Conservation (phyloP, 2,329 filamentous ascomycete species). For the Penicillium glabrum region DNA sequence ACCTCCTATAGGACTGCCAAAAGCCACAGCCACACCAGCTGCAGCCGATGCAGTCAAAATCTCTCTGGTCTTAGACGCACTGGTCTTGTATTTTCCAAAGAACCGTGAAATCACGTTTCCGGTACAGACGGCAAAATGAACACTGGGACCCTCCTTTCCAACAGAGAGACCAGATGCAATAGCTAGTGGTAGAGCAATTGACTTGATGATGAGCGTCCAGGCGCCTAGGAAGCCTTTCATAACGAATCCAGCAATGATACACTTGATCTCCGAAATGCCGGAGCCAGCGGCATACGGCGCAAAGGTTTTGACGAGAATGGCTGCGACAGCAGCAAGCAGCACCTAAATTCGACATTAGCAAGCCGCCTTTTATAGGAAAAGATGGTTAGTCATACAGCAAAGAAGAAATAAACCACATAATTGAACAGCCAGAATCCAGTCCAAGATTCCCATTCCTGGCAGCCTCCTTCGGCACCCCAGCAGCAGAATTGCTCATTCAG, state of each 20-base stretch:
- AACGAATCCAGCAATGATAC: constrained; percentile 96
- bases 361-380: not conserved
- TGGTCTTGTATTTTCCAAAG: constrained; percentile 88
- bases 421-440: constrained; percentile 74
- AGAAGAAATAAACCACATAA: constrained; percentile 83
- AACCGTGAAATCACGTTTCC: constrained; percentile 93
- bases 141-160: constrained; percentile 94
- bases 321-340: constrained; percentile 77
- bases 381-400: constrained; percentile 60
- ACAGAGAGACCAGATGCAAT: constrained; percentile 94
- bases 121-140: constrained; percentile 98
- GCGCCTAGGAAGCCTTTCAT: constrained; percentile 97
- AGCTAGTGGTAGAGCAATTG: constrained; percentile 81
- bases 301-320: constrained; percentile 82
- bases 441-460: constrained; percentile 87
- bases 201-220: constrained; percentile 93
- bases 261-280: constrained; percentile 98
- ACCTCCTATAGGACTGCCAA: constrained; percentile 94
- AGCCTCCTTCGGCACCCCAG: constrained; percentile 90
- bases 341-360: constrained; percentile 48
- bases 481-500: constrained; percentile 97
- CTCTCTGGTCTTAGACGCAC: constrained; percentile 91
- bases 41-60: constrained; percentile 93
- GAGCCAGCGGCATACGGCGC: constrained; percentile 95
- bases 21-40: constrained; percentile 92